Base-by-base conservation (phyloP, 1,139 yeast species). In the Keqinozyma sinolaborantium region DNA sequence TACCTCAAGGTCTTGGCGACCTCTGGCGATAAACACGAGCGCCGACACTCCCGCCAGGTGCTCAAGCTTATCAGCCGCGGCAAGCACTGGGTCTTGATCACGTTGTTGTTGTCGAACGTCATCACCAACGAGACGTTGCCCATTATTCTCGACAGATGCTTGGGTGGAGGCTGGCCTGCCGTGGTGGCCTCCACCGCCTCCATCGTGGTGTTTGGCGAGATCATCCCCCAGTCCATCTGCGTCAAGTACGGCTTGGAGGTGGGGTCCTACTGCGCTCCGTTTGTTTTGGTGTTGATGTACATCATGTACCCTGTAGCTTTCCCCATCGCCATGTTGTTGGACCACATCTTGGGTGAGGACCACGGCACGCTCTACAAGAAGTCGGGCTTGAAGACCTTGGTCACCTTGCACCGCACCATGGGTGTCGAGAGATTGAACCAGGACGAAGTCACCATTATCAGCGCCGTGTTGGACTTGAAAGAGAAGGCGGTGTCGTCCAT, bases 81-180 rank as follows among this genome's bases (percentile, higher is more conserved):
- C 35, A 92, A 92, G 55, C 98, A 92, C 60, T 90, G 97, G 97
- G 92, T 92, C n/a, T 71, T 92, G 34, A 97, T 92, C 20, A 92
- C 98, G 0, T 61, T 92, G 38, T 70, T 92, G 40, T 65, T 90
- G 27, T 77, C 83, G 15, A 92, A 92, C 51, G 97, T 92, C 31
- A 86, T 92, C 53, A 92, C 97, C 30, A 92, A 92, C 58, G 98
- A 92, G 58, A 83, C 97, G 1, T 70, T 92, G 39, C 98, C 98
- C 2, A 92, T 92, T 48, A 95, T 92, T 12, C 72, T 92, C 42
- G 97, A 92, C 55, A 72, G 95, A 36, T 83, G 90, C 49, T 73
- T 92, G 16, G 97, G 97, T 29, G 97, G 98, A 27, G 98, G 98
- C 2, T 84, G 95, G 87, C 92, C 95, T 10, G 98, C 98, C 1